These are phyloP conservation scores for Penicillium maclennaniae DNA, from an alignment of 495 filamentous ascomycete genomes.

Conservation along the genomic window DNA sequence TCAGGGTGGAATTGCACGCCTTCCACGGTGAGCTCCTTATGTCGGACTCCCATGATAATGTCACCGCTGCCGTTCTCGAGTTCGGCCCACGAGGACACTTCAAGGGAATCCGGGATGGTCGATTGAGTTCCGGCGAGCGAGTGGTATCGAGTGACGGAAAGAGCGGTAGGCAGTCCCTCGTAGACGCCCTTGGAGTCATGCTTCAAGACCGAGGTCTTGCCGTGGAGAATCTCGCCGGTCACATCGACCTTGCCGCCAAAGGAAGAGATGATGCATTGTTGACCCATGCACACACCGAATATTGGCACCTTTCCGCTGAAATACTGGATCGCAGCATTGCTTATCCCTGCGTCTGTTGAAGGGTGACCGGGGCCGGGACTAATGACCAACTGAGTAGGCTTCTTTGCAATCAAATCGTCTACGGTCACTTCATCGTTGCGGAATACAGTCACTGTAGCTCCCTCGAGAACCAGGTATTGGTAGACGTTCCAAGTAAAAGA, in stretches of 20 bases:
- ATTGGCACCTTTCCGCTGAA: conserved; percentile 96
- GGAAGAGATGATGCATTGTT: conserved; percentile 92
- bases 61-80: conserved; percentile 54
- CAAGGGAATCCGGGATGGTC: conserved; percentile 80
- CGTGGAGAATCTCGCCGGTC: conserved; percentile 94
- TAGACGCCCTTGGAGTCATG: conserved; percentile 92
- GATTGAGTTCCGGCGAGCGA: conserved; percentile 91
- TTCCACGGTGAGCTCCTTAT: conserved; percentile 85
- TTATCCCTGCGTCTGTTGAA: conserved; percentile 82
- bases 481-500: conserved; percentile 99
- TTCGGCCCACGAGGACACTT: conserved; percentile 87
- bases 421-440: conserved; percentile 89
- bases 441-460: conserved; percentile 81
- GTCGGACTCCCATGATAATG: conserved; percentile 94
- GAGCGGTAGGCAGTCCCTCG: conserved; percentile 64
- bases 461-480: conserved; percentile 93
- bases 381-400: conserved; percentile 90
- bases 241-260: conserved; percentile 90
- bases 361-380: conserved; percentile 95
- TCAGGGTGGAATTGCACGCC: conserved; percentile 98
- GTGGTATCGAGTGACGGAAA: conserved; percentile 93
- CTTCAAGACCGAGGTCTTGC: conserved; percentile 85
- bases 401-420: conserved; percentile 72
- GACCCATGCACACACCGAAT: conserved; percentile 98
- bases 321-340: conserved; percentile 81